phyloP scores from a whole-genome alignment of 768 basidiomycete species.

The Asterophora parasitica region DNA sequence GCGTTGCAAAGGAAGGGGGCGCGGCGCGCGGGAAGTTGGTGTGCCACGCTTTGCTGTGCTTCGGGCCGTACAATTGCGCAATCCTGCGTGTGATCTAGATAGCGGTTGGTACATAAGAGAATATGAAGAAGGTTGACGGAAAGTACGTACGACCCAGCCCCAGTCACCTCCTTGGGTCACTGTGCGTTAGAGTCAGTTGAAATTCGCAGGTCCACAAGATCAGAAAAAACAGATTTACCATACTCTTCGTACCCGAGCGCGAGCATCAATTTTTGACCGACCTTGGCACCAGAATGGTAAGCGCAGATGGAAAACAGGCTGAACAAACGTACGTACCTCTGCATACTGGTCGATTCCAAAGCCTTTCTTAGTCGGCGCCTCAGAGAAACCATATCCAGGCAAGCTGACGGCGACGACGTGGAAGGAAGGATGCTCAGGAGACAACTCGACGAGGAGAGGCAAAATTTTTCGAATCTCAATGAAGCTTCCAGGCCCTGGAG shows the following conservation, averaged over 20 bases:
- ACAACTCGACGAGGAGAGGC: conserved; percentile 41
- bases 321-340: conserved; percentile 37
- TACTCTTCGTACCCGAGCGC: conserved; percentile 45
- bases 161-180: conserved; percentile 49
- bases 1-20: conserved; percentile 17
- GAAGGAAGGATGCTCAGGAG: conserved; percentile 48
- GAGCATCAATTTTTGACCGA: conserved; percentile 46
- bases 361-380: conserved; percentile 47
- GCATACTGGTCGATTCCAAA: conserved; percentile 48
- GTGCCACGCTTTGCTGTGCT: conserved; percentile 48
- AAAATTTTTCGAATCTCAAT: conserved; percentile 55
- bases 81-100: conserved; percentile 25
- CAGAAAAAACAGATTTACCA: conserved; percentile 21
- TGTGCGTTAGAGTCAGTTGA: conserved; percentile 14
- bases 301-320: not conserved
- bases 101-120: no score
- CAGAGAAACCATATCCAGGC: conserved; percentile 61
- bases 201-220: no score
- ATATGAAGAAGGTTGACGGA: not conserved
- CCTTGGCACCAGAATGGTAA: conserved; percentile 21
- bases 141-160: conserved; percentile 34
- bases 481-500: conserved; percentile 58
- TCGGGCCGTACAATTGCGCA: conserved; percentile 26
- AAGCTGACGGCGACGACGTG: conserved; percentile 59
- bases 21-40: conserved; percentile 28